These are phyloP conservation scores for Podaxis sp. DNA, from an alignment of 768 basidiomycete genomes.

Conservation along the genomic window DNA sequence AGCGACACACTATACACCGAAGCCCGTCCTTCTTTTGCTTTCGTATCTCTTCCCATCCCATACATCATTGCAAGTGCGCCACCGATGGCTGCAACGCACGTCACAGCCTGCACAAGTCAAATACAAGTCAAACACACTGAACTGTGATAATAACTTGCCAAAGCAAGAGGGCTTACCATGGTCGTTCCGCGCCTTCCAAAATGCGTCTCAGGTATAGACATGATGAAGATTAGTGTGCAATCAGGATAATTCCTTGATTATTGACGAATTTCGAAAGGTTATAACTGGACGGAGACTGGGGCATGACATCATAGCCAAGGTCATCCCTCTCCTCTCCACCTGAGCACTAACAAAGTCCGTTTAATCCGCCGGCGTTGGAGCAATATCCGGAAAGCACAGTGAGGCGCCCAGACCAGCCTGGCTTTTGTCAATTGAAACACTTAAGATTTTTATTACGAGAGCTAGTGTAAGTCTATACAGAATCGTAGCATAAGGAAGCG, in stretches of 20 bases:
- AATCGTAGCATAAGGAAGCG: not conserved
- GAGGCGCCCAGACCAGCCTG: too few relatives aligned
- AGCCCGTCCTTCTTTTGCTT: constrained; percentile 26
- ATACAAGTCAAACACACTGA: too few relatives aligned
- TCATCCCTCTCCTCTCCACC: not conserved
- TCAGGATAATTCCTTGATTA: not conserved
- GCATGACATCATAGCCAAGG: not conserved
- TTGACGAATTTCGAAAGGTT: not conserved
- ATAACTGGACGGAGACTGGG: not conserved
- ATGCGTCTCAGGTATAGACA: not conserved
- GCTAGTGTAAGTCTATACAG: too few relatives aligned
- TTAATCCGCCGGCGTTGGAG: not conserved
- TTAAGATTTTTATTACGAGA: too few relatives aligned
- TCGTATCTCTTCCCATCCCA: constrained; percentile 25
- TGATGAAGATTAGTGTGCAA: not conserved
- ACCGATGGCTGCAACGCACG: constrained; percentile 23
- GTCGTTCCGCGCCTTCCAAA: constrained; percentile 13
- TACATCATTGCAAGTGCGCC: constrained; percentile 30
- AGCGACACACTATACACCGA: constrained; percentile 28
- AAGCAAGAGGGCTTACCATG: constrained; percentile 8
- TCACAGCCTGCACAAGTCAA: constrained; percentile 22
- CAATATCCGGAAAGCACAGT: not conserved
- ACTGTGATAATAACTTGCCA: too few relatives aligned
- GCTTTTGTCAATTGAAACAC: too few relatives aligned
- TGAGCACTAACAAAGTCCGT: not conserved